Conservation (phyloP, 2,329 filamentous ascomycete genomes). For the Pyricularia sp. region DNA sequence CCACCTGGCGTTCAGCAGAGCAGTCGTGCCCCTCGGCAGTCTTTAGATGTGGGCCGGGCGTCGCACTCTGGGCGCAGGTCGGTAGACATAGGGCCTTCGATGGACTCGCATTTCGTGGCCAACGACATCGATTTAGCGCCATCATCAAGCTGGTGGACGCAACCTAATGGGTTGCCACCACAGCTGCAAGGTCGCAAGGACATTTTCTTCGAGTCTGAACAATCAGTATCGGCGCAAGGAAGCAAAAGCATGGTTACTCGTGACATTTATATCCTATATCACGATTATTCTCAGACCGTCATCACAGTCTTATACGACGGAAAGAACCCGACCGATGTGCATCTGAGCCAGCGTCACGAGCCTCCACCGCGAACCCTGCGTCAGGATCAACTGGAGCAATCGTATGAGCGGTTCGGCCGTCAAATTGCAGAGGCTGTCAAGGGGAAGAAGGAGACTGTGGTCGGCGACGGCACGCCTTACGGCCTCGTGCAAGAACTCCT, state of each 20-base stretch:
- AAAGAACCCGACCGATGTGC: slow-evolving; percentile 61
- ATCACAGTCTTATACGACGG: slow-evolving; percentile 74
- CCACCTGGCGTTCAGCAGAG: slow-evolving; percentile 25
- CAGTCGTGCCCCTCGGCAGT: slow-evolving; percentile 40
- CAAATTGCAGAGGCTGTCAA: slow-evolving; percentile 62
- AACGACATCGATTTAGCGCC: slow-evolving; percentile 73
- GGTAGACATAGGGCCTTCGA: slow-evolving; percentile 68
- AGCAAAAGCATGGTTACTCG: slow-evolving; percentile 66
- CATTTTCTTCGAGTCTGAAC: slow-evolving; percentile 72
- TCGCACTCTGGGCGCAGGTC: slow-evolving; percentile 44
- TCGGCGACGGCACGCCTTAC: slow-evolving; percentile 77
- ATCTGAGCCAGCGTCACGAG: slow-evolving; percentile 80
- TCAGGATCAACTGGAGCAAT: slow-evolving; percentile 87
- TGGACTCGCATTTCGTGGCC: slow-evolving; percentile 78
- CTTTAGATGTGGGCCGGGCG: slow-evolving; percentile 50
- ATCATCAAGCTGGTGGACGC: slow-evolving; percentile 78
- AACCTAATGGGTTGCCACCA: slow-evolving; percentile 70
- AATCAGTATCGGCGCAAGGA: slow-evolving; percentile 59
- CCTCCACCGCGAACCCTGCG: slow-evolving; percentile 70
- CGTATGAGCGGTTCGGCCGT: slow-evolving; percentile 73
- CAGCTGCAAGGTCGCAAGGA: slow-evolving; percentile 76
- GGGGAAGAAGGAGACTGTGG: slow-evolving; percentile 66
- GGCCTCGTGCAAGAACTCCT: slow-evolving; percentile 73
- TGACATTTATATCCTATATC: slow-evolving; percentile 79
- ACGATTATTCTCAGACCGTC: slow-evolving; percentile 93